phyloP scores from a whole-genome alignment of 306 rosid species.

The Rosa rugosa region DNA sequence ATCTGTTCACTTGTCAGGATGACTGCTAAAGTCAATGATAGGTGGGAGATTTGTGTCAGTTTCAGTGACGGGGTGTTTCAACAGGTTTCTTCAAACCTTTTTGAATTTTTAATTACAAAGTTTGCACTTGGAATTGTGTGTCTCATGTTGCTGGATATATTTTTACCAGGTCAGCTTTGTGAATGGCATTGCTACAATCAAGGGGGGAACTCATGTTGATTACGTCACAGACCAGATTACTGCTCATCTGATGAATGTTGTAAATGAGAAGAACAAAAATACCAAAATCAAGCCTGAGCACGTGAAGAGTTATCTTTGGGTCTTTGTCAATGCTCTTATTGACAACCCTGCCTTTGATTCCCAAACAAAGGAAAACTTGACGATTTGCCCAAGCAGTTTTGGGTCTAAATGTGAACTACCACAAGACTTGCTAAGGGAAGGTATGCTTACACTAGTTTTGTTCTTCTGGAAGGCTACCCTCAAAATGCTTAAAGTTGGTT shows the following conservation, averaged over 20 bases:
- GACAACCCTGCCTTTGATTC: slow-evolving; percentile 98
- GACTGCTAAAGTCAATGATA: slow-evolving; percentile 65
- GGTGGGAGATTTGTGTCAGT: slow-evolving; percentile 92
- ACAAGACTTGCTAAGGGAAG: slow-evolving; percentile 69
- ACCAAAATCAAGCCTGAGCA: slow-evolving; percentile 80
- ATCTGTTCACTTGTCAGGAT: slow-evolving; percentile 39
- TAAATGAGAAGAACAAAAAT: slow-evolving; percentile 88
- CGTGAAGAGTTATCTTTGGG: slow-evolving; percentile 93
- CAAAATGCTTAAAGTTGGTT: not conserved
- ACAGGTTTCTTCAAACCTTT: slow-evolving; percentile 52
- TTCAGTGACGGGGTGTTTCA: slow-evolving; percentile 93
- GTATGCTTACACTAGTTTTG: slow-evolving; percentile 27
- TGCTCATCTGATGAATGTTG: slow-evolving; percentile 65
- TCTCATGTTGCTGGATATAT: not conserved
- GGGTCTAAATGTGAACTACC: slow-evolving; percentile 89
- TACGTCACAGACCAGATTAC: slow-evolving; percentile 78
- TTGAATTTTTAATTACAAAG: slow-evolving; percentile 9
- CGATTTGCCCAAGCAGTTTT: slow-evolving; percentile 73
- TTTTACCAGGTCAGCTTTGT: slow-evolving; percentile 84
- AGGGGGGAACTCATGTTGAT: slow-evolving; percentile 98
- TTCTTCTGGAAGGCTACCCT: not conserved
- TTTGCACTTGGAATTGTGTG: not conserved
- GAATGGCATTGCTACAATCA: slow-evolving; percentile 77
- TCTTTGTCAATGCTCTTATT: slow-evolving; percentile 88
- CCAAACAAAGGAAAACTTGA: slow-evolving; percentile 91